Evolutionary conservation across 257 asterid species (phyloP).

Genomic region (Penstemon newberryi): DNA sequence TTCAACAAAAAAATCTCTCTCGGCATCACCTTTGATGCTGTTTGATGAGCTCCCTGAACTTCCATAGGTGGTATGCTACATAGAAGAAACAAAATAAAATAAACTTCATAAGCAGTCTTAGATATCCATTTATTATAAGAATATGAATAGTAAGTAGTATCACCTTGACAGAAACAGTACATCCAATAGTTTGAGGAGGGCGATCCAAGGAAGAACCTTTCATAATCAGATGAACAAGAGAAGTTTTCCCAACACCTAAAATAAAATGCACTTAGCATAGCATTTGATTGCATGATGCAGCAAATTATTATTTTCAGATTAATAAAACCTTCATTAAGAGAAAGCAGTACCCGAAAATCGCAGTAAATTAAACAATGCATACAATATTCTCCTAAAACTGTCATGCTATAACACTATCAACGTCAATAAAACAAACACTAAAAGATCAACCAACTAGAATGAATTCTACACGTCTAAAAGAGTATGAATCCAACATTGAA

Average conservation of each 20-base stretch:
- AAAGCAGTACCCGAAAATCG: background rate
- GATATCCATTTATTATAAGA: constrained; percentile 22
- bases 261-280: constrained; percentile 22
- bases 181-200: constrained; percentile 93
- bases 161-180: constrained; percentile 81
- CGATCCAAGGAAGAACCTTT: constrained; percentile 73
- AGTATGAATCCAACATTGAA: background rate
- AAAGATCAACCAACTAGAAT: constrained; percentile 2
- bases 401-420: background rate
- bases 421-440: constrained; percentile 2
- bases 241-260: constrained; percentile 91
- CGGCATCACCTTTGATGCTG: constrained; percentile 58
- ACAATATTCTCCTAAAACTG: constrained; percentile 1
- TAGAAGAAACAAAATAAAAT: constrained; percentile 19
- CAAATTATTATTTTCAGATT: no score
- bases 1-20: constrained; percentile 84
- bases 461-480: background rate
- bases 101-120: constrained; percentile 16
- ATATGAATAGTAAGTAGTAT: constrained; percentile 23
- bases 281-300: background rate
- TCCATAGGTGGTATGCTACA: constrained; percentile 83
- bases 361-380: background rate
- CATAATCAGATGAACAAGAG: constrained; percentile 87
- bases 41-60: constrained; percentile 73
- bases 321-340: constrained; percentile 7